Conservation (phyloP, 306 rosid genomes). For the Rosa rugosa region DNA sequence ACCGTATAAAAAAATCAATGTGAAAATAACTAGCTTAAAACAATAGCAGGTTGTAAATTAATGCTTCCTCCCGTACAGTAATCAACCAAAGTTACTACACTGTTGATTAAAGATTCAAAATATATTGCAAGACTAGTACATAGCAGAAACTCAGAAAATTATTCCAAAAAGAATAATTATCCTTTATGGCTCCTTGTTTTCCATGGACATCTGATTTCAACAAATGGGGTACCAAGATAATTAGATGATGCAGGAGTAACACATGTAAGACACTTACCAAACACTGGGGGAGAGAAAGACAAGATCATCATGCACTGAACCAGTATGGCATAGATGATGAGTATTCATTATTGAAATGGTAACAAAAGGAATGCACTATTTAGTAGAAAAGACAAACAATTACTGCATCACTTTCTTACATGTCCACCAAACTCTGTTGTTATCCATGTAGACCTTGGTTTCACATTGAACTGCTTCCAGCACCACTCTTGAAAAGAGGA, state of each 20-base stretch:
- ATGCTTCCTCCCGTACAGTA: not conserved
- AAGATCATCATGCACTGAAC: not conserved
- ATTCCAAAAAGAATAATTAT: not conserved
- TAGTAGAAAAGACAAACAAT: slow-evolving; percentile 14
- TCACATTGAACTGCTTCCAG: slow-evolving; percentile 41
- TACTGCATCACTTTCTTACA: slow-evolving; percentile 43
- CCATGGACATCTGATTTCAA: not conserved
- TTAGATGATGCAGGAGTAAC: not conserved
- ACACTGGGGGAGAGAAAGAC: not conserved
- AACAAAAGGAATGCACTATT: not conserved
- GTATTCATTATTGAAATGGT: not conserved
- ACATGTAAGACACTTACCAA: not conserved
- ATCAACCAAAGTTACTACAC: not conserved
- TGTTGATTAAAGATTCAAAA: not conserved
- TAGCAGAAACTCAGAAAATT: not conserved
- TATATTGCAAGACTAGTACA: not conserved
- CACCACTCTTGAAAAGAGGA: slow-evolving; percentile 58
- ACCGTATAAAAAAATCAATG: not conserved
- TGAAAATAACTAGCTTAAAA: not conserved
- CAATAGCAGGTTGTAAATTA: not conserved
- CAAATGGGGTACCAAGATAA: not conserved
- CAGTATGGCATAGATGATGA: not conserved
- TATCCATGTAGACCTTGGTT: slow-evolving; percentile 73
- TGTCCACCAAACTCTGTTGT: slow-evolving; percentile 79
- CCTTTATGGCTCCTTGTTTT: not conserved